Base-by-base conservation (phyloP, 306 rosid species). In the Ochetophila trinervis region DNA sequence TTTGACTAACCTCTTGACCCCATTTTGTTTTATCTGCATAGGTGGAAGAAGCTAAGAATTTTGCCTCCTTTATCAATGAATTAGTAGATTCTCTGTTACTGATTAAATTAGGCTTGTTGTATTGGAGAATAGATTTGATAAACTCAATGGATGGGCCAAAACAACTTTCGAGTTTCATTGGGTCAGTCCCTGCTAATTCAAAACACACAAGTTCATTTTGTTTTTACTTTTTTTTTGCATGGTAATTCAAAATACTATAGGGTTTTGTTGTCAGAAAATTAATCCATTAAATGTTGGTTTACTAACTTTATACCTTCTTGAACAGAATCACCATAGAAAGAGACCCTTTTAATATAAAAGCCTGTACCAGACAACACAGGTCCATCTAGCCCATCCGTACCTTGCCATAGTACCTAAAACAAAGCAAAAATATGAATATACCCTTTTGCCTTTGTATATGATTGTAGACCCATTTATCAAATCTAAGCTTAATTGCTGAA, bases 121-220 rank as follows among this genome's bases (percentile, higher is more conserved):
- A 70, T 70, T 60, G 61, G 32, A 15, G 35, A 16, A 83, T 71
- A 32, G 91, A 81, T 44, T 72, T 75, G 71, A 85, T 63, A 74
- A 88, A 78, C 70, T 79, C 83, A 73, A 73, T 83, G 44, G 95
- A 88, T 57, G 81, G 60, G 44, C 91, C 87, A 66, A 83, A 74
- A 51, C 48, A 48, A 62, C 75, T 64, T 58, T 71, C 65, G 57
- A 79, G 80, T 60, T 85, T 59, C 56, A 27, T 57, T 47, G 67
- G 67, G 34, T 83, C 82, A 35, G 22, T 70, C 23, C 72, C 91
- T 85, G 35, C 53, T 37, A 63, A 61, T 68, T 36, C 32, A 45
- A 76, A 40, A 40, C 14, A 40, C 12, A 40, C 12, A 40, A 9
- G 10, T 40, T 40, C 45, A 40, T 9, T 40, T n/a, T n/a, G n/a